Evolutionary conservation across 2,329 filamentous ascomycete genomes (phyloP).

Genomic region (Colletotrichum camelliae): DNA sequence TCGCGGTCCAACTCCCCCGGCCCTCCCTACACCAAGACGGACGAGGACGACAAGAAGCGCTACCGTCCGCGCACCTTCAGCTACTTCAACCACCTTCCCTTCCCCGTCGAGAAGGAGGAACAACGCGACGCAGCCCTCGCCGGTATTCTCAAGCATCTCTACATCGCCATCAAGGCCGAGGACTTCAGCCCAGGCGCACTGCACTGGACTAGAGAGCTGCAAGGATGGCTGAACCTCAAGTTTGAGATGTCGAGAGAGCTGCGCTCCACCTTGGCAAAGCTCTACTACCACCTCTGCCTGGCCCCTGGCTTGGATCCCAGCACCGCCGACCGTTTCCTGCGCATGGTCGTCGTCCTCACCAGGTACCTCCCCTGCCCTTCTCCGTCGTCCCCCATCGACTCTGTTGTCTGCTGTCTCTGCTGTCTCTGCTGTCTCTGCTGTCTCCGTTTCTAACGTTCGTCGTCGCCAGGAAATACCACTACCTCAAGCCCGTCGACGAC

Average conservation of each 20-base stretch:
- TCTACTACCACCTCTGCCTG: slow-evolving; percentile 93
- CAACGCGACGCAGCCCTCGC: slow-evolving; percentile 80
- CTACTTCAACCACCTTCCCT: slow-evolving; percentile 90
- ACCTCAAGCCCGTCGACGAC: slow-evolving; percentile 88
- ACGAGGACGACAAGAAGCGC: slow-evolving; percentile 63
- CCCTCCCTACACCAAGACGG: slow-evolving; percentile 54
- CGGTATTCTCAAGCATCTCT: slow-evolving; percentile 92
- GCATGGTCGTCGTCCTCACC: slow-evolving; percentile 96
- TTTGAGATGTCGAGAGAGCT: slow-evolving; percentile 92
- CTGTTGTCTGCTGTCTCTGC: background rate
- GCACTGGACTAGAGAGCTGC: slow-evolving; percentile 96
- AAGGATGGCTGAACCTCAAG: slow-evolving; percentile 94
- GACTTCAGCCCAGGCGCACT: slow-evolving; percentile 93
- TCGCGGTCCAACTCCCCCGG: slow-evolving; percentile 89
- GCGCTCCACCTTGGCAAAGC: slow-evolving; percentile 80
- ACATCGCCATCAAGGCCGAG: slow-evolving; percentile 87
- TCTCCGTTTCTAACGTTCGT: background rate
- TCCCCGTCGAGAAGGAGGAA: slow-evolving; percentile 80
- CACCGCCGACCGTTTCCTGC: slow-evolving; percentile 88
- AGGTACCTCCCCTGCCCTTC: slow-evolving; percentile 64
- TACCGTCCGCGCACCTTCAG: slow-evolving; percentile 91
- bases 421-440: background rate
- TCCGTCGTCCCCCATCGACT: background rate
- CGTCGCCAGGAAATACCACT: slow-evolving; percentile 83
- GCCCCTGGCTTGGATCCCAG: slow-evolving; percentile 86